A percentile compares a stretch with the other conserved stretches of the same genome.
phyloP scores from a whole-genome alignment of 306 rosid species.

The Gillenia trifoliata region DNA sequence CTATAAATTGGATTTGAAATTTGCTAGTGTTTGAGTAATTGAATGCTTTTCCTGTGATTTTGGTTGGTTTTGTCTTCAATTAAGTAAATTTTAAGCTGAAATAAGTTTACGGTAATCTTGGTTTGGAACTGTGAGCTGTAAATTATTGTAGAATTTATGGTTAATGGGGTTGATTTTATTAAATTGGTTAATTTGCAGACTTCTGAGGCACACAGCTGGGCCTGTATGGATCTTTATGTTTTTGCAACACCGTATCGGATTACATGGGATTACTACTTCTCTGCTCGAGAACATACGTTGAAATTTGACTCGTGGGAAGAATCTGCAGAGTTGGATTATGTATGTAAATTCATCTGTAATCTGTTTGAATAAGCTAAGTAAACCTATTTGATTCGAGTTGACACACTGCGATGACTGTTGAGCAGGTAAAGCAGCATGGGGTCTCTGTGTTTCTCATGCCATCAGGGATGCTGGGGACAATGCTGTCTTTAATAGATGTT shows the following conservation, averaged over 20 bases:
- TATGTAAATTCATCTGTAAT: conserved; percentile 30
- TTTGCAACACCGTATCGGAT: conserved; percentile 93
- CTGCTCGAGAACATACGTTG: conserved; percentile 75
- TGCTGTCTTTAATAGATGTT: conserved; percentile 76
- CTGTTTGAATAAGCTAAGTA: conserved; percentile 12
- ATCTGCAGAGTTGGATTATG: conserved; percentile 95
- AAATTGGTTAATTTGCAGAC: conserved; percentile 43
- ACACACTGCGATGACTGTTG: conserved; percentile 21
- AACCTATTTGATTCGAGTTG: conserved; percentile 14
- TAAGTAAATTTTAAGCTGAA: background rate
- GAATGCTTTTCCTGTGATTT: background rate
- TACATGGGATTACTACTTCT: conserved; percentile 95
- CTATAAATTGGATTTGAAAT: background rate
- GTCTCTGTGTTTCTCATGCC: conserved; percentile 98
- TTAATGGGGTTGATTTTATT: background rate
- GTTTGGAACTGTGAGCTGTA: background rate
- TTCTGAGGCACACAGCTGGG: conserved; percentile 92
- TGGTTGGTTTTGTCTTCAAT: background rate
- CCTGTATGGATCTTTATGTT: conserved; percentile 96
- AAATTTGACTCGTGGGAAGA: conserved; percentile 92
- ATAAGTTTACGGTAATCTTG: background rate
- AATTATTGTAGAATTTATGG: background rate
- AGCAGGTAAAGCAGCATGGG: conserved; percentile 94
- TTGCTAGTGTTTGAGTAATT: background rate
- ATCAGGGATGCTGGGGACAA: conserved; percentile 93